Conservation (phyloP, 345 rosid genomes). For the Brassica carinata region DNA sequence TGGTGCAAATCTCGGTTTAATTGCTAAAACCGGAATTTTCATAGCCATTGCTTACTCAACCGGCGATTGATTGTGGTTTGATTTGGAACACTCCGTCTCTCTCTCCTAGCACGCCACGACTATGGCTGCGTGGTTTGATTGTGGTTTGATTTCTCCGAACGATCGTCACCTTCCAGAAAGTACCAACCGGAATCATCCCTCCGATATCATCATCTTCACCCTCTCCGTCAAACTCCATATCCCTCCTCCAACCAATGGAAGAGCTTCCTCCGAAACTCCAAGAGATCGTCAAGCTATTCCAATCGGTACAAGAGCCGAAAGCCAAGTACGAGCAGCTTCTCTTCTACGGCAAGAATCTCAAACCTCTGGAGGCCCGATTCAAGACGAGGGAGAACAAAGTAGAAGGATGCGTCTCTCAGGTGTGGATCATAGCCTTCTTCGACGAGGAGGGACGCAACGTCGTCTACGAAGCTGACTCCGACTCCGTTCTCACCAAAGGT, state of each 20-base stretch:
- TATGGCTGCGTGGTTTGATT: no score
- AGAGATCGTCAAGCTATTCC: slow-evolving; percentile 79
- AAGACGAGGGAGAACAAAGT: slow-evolving; percentile 84
- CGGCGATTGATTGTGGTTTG: no score
- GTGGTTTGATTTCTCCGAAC: slow-evolving; percentile 37
- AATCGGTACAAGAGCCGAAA: slow-evolving; percentile 70
- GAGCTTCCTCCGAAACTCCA: slow-evolving; percentile 90
- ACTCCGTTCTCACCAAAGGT: slow-evolving; percentile 80
- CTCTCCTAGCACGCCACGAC: no score
- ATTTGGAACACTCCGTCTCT: no score
- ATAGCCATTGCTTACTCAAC: no score
- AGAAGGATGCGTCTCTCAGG: slow-evolving; percentile 92
- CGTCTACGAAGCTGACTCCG: slow-evolving; percentile 88
- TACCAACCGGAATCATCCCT: slow-evolving; percentile 29
- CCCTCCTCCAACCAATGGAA: slow-evolving; percentile 70
- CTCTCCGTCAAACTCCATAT: slow-evolving; percentile 43
- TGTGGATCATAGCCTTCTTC: slow-evolving; percentile 89
- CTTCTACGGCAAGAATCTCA: slow-evolving; percentile 75
- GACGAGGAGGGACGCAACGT: slow-evolving; percentile 58
- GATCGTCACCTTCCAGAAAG: slow-evolving; percentile 50
- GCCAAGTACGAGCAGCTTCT: slow-evolving; percentile 86
- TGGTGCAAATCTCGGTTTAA: no score
- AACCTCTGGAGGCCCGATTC: slow-evolving; percentile 65
- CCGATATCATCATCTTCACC: slow-evolving; percentile 34
- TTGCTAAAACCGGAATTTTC: no score